Conservation (phyloP, 2,329 filamentous ascomycete species). For the Chaetothyriales sp. region DNA sequence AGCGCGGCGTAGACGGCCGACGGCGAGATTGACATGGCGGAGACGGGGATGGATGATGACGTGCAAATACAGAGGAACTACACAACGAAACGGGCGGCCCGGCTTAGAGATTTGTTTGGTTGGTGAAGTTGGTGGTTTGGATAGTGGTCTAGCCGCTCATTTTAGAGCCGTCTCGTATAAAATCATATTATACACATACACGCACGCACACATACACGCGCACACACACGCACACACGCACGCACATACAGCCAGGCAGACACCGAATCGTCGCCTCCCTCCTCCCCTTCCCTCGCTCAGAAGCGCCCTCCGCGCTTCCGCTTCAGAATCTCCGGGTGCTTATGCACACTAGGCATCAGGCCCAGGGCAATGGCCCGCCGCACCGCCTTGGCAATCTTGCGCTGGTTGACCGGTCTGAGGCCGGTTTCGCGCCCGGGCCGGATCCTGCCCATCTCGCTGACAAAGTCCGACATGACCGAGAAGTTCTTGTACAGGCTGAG, state of each 20-base stretch:
- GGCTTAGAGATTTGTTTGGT: no score
- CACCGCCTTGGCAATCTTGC: slow-evolving; percentile 85
- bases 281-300: not conserved
- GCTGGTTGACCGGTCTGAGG: slow-evolving; percentile 76
- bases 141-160: no score
- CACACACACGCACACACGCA: no score
- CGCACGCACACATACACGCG: no score
- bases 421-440: slow-evolving; percentile 62
- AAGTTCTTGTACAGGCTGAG: slow-evolving; percentile 92
- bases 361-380: slow-evolving; percentile 78
- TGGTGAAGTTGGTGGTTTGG: no score
- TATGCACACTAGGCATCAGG: slow-evolving; percentile 79
- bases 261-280: no score
- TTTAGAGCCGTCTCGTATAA: no score
- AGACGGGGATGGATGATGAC: no score
- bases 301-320: slow-evolving; percentile 12
- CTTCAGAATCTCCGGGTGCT: slow-evolving; percentile 67
- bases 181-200: no score
- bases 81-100: no score
- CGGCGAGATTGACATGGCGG: slow-evolving; percentile 19
- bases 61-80: no score
- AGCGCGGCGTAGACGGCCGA: slow-evolving; percentile 70
- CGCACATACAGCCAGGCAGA: no score
- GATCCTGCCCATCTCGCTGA: slow-evolving; percentile 74
- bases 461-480: slow-evolving; percentile 76